A percentile compares a stretch with the other conserved stretches of the same genome.
Conservation (phyloP, 2,329 filamentous ascomycete species). For the Aureobasidium leucospermi region DNA sequence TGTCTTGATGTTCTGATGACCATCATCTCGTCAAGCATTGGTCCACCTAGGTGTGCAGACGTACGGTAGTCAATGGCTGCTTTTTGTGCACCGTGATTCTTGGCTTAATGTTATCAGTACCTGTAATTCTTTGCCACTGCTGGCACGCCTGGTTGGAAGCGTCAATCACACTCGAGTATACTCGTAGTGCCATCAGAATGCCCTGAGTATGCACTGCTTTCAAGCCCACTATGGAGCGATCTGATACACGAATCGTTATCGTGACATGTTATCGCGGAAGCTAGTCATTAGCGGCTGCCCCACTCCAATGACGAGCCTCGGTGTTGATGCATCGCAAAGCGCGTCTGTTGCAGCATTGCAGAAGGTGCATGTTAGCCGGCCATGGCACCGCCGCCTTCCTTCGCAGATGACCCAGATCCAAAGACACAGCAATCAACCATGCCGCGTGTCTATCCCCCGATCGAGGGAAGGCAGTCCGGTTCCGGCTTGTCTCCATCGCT, state of each 20-base stretch:
- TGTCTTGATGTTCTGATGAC: neutral
- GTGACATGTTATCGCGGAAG: neutral
- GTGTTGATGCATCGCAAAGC: neutral
- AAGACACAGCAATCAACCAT: constrained; percentile 24
- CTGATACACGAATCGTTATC: neutral
- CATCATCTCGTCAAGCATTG: neutral
- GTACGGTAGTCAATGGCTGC: neutral
- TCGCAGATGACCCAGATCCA: neutral
- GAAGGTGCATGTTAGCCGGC: neutral
- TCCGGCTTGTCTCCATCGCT: constrained; percentile 64
- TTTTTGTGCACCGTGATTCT: no score
- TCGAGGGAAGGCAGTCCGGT: constrained; percentile 35
- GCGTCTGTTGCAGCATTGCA: neutral
- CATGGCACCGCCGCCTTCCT: neutral
- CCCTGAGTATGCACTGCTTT: neutral
- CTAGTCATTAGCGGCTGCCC: constrained; percentile 6
- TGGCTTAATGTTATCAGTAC: no score
- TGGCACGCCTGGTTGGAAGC: no score
- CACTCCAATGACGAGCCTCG: constrained; percentile 3
- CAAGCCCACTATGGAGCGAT: neutral
- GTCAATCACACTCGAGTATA: no score
- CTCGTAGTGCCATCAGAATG: neutral
- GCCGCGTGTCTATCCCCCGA: constrained; percentile 43
- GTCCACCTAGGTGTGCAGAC: neutral
- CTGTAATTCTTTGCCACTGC: no score